A percentile compares a stretch with the other conserved stretches of the same genome.
These are phyloP conservation scores for Pichia rugopelliculosa DNA, from an alignment of 805 yeast genomes.

Conservation along the genomic window DNA sequence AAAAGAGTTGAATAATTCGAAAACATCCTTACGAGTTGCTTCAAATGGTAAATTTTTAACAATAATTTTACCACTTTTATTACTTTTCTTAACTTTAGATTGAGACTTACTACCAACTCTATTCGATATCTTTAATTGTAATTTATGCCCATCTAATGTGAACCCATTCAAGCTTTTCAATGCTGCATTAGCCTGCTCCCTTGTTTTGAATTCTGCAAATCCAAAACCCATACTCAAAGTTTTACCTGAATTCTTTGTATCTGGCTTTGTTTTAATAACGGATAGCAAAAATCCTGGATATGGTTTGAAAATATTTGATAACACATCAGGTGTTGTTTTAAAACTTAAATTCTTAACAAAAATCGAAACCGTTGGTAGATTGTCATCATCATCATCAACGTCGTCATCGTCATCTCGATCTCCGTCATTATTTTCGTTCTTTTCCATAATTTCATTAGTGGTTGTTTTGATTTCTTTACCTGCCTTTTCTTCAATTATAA, in stretches of 20 bases:
- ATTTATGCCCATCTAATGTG: conserved; percentile 79
- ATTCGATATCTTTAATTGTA: conserved; percentile 83
- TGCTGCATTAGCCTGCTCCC: conserved; percentile 73
- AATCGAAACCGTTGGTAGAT: conserved; percentile 77
- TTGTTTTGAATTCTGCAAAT: conserved; percentile 80
- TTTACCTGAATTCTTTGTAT: conserved; percentile 61
- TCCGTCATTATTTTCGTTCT: conserved; percentile 19
- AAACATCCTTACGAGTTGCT: conserved; percentile 87
- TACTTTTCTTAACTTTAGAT: conserved; percentile 15
- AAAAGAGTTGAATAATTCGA: conserved; percentile 86
- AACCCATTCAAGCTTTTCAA: conserved; percentile 66
- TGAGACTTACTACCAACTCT: conserved; percentile 46
- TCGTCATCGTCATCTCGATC: conserved; percentile 16
- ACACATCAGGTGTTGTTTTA: conserved; percentile 53
- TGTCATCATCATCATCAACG: conserved; percentile 30
- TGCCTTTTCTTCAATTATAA: conserved; percentile 25
- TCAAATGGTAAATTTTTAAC: conserved; percentile 97
- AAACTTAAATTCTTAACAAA: conserved; percentile 92
- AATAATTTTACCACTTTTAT: conserved; percentile 63
- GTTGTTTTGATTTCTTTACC: conserved; percentile 38
- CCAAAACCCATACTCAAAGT: conserved; percentile 96
- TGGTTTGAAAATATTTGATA: conserved; percentile 56
- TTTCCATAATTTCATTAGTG: conserved; percentile 37
- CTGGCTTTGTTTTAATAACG: conserved; percentile 80
- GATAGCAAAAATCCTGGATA: conserved; percentile 78